Conservation (phyloP, 805 yeast genomes). For the Nakazawaea anatomiae region DNA sequence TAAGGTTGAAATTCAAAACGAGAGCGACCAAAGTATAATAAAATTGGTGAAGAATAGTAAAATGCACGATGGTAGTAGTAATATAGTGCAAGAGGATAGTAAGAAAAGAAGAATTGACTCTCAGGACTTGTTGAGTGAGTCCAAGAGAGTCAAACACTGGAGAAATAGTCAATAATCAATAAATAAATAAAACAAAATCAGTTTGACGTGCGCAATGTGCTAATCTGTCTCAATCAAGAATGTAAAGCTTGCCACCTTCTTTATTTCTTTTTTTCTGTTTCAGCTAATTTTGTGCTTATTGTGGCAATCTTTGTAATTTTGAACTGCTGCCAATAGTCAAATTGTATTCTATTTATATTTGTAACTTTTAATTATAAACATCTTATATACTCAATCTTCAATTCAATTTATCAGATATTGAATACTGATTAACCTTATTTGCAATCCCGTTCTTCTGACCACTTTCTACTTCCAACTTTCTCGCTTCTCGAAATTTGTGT, state of each 20-base stretch:
- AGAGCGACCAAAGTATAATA: slow-evolving; percentile 4
- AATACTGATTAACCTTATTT: background rate
- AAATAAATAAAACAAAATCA: background rate
- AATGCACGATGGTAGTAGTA: background rate
- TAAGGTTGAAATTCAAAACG: slow-evolving; percentile 3
- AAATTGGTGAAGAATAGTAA: slow-evolving; percentile 3
- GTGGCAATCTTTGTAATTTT: background rate
- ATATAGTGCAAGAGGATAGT: background rate
- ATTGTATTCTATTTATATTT: no score
- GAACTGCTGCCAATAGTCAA: no score
- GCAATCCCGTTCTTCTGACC: background rate
- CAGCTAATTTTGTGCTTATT: background rate
- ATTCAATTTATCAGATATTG: background rate
- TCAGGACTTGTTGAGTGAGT: background rate
- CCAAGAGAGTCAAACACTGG: slow-evolving; percentile 4
- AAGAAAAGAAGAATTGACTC: slow-evolving; percentile 1
- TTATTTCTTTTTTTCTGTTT: background rate
- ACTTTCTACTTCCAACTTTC: background rate
- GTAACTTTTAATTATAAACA: background rate
- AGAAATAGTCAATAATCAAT: slow-evolving; percentile 2
- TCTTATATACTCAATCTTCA: background rate
- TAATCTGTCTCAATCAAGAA: background rate
- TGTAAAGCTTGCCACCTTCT: background rate
- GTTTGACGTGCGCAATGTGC: background rate
- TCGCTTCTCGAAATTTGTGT: no score